Percentiles rank a stretch among this genome's conserved stretches.
phyloP scores from a whole-genome alignment of 257 asterid species.

The Lavandula angustifolia region DNA sequence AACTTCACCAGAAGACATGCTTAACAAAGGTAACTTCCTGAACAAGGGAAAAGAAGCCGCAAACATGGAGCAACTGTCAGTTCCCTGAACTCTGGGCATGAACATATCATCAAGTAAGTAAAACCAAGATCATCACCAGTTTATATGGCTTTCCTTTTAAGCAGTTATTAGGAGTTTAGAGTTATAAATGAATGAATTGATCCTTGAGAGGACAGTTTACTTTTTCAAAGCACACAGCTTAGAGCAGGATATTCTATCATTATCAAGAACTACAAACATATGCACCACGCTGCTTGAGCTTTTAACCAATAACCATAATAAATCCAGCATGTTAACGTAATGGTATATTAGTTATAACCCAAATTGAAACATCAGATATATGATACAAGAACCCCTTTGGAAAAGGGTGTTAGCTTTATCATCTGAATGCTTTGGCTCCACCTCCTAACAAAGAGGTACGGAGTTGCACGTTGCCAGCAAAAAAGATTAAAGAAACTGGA shows the following conservation, averaged over 20 bases:
- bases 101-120: constrained; percentile 29
- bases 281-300: not conserved
- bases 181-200: constrained; percentile 19
- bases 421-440: not conserved
- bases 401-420: not conserved
- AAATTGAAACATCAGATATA: constrained; percentile 14
- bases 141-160: constrained; percentile 12
- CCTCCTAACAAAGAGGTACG: not conserved
- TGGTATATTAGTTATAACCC: not conserved
- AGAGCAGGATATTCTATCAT: constrained; percentile 19
- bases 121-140: constrained; percentile 31
- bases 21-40: constrained; percentile 54
- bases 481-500: not conserved
- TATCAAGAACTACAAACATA: not conserved
- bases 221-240: not conserved
- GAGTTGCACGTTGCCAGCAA: not conserved
- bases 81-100: constrained; percentile 40
- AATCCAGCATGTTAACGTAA: not conserved
- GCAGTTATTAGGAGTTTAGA: constrained; percentile 16
- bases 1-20: constrained; percentile 56
- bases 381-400: constrained; percentile 10
- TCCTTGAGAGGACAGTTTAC: constrained; percentile 1
- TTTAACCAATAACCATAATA: constrained; percentile 10
- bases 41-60: constrained; percentile 50
- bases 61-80: constrained; percentile 44